These are phyloP conservation scores for Goffeauzyma gilvescens DNA, from an alignment of 768 basidiomycete genomes.

Conservation along the genomic window DNA sequence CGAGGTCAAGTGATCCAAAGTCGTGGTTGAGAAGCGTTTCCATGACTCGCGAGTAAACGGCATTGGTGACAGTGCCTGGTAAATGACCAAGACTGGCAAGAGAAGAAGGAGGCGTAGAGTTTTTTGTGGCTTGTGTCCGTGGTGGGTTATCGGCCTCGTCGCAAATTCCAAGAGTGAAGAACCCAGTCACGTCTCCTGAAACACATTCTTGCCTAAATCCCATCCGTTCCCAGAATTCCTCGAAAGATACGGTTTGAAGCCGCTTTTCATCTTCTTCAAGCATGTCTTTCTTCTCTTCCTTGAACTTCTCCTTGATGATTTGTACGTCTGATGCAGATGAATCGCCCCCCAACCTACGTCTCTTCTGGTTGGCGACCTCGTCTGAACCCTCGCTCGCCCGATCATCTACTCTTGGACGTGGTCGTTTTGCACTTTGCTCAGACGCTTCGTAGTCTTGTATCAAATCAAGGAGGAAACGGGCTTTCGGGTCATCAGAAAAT, in stretches of 20 bases:
- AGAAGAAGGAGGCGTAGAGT: too few species aligned
- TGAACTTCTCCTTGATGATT: constrained; percentile 38
- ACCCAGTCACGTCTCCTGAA: constrained; percentile 74
- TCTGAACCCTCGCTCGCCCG: too few species aligned
- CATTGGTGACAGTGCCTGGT: background rate
- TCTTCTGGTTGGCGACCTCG: background rate
- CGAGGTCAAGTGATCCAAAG: constrained; percentile 49
- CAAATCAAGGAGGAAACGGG: constrained; percentile 79
- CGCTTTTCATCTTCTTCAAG: constrained; percentile 18
- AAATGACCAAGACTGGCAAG: too few species aligned
- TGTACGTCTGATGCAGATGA: constrained; percentile 2
- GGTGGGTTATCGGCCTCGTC: background rate
- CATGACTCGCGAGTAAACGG: constrained; percentile 40
- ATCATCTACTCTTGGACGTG: background rate
- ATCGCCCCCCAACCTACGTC: background rate
- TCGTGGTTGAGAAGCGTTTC: constrained; percentile 55
- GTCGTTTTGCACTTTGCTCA: background rate
- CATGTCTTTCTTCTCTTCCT: constrained; percentile 31
- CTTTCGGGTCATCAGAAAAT: constrained; percentile 94
- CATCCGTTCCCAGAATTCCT: constrained; percentile 96
- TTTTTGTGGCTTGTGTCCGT: background rate
- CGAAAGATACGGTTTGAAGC: constrained; percentile 39
- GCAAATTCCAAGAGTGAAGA: constrained; percentile 40
- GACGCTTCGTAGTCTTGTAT: constrained; percentile 30
- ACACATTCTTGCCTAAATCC: constrained; percentile 88